These are phyloP conservation scores for Parasarocladium wereldwijsianum DNA, from an alignment of 2,329 filamentous ascomycete species.

Conservation along the genomic window DNA sequence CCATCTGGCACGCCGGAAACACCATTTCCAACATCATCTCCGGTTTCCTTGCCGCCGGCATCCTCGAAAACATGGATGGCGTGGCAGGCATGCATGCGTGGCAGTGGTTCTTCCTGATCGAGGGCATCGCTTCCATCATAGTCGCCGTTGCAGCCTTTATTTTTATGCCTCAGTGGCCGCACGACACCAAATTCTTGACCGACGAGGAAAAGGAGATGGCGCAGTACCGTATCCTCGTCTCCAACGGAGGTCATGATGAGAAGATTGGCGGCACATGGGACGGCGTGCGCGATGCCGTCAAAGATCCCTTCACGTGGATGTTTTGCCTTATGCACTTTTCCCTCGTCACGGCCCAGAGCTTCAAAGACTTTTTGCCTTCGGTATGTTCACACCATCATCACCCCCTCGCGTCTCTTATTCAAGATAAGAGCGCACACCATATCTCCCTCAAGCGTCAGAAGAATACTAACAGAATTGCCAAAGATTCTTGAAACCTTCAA, in stretches of 20 bases:
- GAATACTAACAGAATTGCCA: neutral
- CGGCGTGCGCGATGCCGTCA: slow-evolving; percentile 16
- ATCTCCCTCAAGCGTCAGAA: neutral
- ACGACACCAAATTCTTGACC: slow-evolving; percentile 12
- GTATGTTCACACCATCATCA: slow-evolving; percentile 6
- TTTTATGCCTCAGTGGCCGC: slow-evolving; percentile 21
- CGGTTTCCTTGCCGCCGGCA: slow-evolving; percentile 26
- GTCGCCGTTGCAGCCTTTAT: slow-evolving; percentile 18
- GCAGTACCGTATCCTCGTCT: slow-evolving; percentile 13
- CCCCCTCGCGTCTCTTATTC: no score
- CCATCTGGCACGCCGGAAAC: slow-evolving; percentile 27
- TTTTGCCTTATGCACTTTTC: slow-evolving; percentile 26
- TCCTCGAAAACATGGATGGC: slow-evolving; percentile 26
- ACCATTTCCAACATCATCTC: slow-evolving; percentile 29
- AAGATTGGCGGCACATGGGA: slow-evolving; percentile 20
- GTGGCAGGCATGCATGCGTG: slow-evolving; percentile 21
- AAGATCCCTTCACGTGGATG: slow-evolving; percentile 23
- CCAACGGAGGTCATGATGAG: slow-evolving; percentile 20
- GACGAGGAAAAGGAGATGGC: slow-evolving; percentile 6
- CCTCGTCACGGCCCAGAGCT: slow-evolving; percentile 25
- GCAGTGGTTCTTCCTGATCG: slow-evolving; percentile 32
- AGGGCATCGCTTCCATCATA: slow-evolving; percentile 20
- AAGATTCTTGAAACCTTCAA: slow-evolving; percentile 15
- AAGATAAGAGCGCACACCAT: neutral
- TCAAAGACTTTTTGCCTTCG: slow-evolving; percentile 27